Base-by-base conservation (phyloP, 2,329 filamentous ascomycete genomes). In the Rhynchosporium agropyri region DNA sequence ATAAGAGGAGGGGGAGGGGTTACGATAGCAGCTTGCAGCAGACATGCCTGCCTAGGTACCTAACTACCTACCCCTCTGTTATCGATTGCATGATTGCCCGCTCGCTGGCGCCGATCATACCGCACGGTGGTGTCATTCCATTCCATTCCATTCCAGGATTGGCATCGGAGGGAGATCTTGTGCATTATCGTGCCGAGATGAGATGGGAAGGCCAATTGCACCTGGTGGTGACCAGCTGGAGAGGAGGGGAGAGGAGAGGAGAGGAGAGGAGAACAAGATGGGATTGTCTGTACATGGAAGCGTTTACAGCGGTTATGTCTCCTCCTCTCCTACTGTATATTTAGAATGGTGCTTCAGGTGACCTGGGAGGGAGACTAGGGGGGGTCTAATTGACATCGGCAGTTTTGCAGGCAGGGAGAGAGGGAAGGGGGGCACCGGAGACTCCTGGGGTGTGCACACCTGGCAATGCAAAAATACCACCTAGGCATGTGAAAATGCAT, bases 401-500 rank as follows among this genome's bases (percentile, higher is more conserved):
- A n/a, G 42, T 4, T 38, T 36, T 51, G 15, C 31, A 51, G 38
- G 28, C 38, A 33, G 31, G 38, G 31, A 36, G 31, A 33, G 31
- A 36, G 26, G 28, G 28, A 5, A 33, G 50, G 26, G 33, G 49
- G 50, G 50, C 31, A 53, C 3, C 50, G 20, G 50, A 38, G 50
- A 53, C 33, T 20, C 20, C 20, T 20, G 20, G 20, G 20, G 20
- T 20, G 1, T 20, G 20, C 20, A 20, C 20, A 20, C 20, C 20
- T 20, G 20, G 20, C 20, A 20, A 20, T 20, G 20, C 20, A 20
- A 20, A 53, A 36, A 15, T 42, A 15, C 12, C 4, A n/a, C 13
- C 12, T 4, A 10, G 15, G 50, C 50, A 53, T 53, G 50, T 53
- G 50, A 53, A 53, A 53, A 53, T 38, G 50, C 31, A 40, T 38